Base-by-base conservation (phyloP, 2,329 filamentous ascomycete genomes). In the Raffaelea albimanens region DNA sequence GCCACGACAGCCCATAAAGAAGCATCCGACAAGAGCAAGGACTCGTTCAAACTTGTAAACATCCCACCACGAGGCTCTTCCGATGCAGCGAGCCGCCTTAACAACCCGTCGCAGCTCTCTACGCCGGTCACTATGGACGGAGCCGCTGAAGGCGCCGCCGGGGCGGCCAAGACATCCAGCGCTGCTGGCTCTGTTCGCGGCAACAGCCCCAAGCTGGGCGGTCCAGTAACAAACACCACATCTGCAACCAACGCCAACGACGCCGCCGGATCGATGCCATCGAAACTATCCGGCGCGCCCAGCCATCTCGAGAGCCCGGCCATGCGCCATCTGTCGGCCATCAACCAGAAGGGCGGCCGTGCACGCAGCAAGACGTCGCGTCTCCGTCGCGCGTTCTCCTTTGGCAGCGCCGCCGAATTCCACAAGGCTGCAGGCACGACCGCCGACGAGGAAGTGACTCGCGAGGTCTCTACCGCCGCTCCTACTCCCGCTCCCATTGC, bases 361-460 rank as follows among this genome's bases (percentile, higher is more conserved):
- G 76, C 82, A 54, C 89, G 88, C 61, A 88, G 83, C 67, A 96
- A 96, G 67, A 87, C 85, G 2, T 90, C 86, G 18, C 77, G 90
- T 55, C 72, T 98, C 50, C 81, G 93, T 47, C 79, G 93, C 57
- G 93, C 93, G 0, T 95, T 98, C 59, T 98, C 93, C 0, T 98
- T 98, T 66, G 90, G 93, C 44, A 97, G 91, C 62, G 87, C 90
- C 39, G 87, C 91, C 9, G 93, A 98, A 61, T 80, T 98, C 43
- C 79, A 85, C 53, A 85, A 85, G 60, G 85, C 47, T 1, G 29
- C 82, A 13, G 82, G 81, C 11, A 81, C 77, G 5, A 76, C 83
- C 55, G 82, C 83, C 43, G 78, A 70, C 40, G 56, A 56, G 23
- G 50, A 46, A 13, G 19, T 18, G 3, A 19, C 13, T 10, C n/a